Conservation (phyloP, 805 yeast species). For the Wickerhamiella nectarea region DNA sequence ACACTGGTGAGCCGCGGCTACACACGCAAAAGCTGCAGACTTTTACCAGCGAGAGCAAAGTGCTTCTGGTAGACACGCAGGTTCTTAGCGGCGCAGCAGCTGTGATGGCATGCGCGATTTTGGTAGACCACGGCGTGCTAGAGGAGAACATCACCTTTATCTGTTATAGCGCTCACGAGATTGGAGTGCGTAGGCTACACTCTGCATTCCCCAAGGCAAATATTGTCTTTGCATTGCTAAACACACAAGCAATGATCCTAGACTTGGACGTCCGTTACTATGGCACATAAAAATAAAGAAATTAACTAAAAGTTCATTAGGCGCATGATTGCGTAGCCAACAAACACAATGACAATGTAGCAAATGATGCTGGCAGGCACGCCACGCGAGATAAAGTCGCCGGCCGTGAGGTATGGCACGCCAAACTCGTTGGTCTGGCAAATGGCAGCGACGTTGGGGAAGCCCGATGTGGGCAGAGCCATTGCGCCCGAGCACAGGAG, state of each 20-base stretch:
- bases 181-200: slow-evolving; percentile 58
- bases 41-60: slow-evolving; percentile 25
- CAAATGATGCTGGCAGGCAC: slow-evolving; percentile 74
- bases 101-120: slow-evolving; percentile 83
- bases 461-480: slow-evolving; percentile 96
- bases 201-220: slow-evolving; percentile 61
- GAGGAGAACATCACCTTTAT: slow-evolving; percentile 53
- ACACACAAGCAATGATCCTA: slow-evolving; percentile 43
- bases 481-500: slow-evolving; percentile 83
- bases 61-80: slow-evolving; percentile 74
- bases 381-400: slow-evolving; percentile 78
- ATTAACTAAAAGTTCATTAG: slow-evolving; percentile 18
- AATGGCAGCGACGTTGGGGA: slow-evolving; percentile 95
- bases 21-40: slow-evolving; percentile 67
- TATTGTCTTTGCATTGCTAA: slow-evolving; percentile 53
- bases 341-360: slow-evolving; percentile 54
- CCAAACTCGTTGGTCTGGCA: slow-evolving; percentile 90
- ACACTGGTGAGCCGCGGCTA: slow-evolving; percentile 87
- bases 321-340: slow-evolving; percentile 67
- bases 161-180: slow-evolving; percentile 61
- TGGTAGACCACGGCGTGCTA: slow-evolving; percentile 63
- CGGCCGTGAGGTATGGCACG: slow-evolving; percentile 73
- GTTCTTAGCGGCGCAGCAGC: slow-evolving; percentile 86
- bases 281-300: slow-evolving; percentile 36
- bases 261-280: slow-evolving; percentile 67